phyloP scores from a whole-genome alignment of 1,284 basidiomycete species.

The Boletus mariae region DNA sequence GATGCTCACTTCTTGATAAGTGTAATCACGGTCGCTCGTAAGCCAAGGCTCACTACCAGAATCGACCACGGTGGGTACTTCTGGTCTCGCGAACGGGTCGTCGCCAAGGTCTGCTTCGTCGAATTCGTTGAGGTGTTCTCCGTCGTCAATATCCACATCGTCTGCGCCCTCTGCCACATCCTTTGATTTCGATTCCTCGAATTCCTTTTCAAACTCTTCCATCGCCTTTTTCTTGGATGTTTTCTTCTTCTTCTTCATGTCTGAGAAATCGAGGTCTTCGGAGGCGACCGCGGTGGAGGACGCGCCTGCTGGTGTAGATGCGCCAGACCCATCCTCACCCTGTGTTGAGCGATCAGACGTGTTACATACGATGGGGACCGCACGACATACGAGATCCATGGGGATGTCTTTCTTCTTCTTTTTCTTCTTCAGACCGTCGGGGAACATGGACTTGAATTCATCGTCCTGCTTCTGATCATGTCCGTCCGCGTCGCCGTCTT shows the following conservation, averaged over 20 bases:
- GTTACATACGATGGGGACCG: neutral
- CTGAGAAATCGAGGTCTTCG: constrained; percentile 78
- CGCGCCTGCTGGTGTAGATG: constrained; percentile 49
- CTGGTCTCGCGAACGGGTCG: constrained; percentile 72
- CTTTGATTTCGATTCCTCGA: constrained; percentile 65
- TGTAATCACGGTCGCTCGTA: constrained; percentile 90
- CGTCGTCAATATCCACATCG: constrained; percentile 56
- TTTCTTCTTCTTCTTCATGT: constrained; percentile 83
- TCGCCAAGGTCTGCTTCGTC: constrained; percentile 83
- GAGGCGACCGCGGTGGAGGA: constrained; percentile 41
- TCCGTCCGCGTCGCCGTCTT: constrained; percentile 28
- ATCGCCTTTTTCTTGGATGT: constrained; percentile 72
- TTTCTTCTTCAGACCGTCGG: constrained; percentile 85
- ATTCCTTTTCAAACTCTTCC: constrained; percentile 89
- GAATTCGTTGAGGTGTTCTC: constrained; percentile 60
- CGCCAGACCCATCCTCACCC: constrained; percentile 61
- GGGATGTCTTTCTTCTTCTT: constrained; percentile 90
- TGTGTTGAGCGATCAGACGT: constrained; percentile 25
- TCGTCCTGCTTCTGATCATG: constrained; percentile 56
- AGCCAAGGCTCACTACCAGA: constrained; percentile 84
- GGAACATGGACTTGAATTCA: constrained; percentile 78
- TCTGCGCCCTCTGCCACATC: constrained; percentile 53
- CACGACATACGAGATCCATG: constrained; percentile 67
- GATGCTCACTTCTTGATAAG: constrained; percentile 77
- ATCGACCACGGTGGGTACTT: constrained; percentile 54